Percentiles rank a stretch among this genome's conserved stretches.
Evolutionary conservation across 192 early-diverging fungal species (phyloP).

Genomic region (Kickxella alabastrina): DNA sequence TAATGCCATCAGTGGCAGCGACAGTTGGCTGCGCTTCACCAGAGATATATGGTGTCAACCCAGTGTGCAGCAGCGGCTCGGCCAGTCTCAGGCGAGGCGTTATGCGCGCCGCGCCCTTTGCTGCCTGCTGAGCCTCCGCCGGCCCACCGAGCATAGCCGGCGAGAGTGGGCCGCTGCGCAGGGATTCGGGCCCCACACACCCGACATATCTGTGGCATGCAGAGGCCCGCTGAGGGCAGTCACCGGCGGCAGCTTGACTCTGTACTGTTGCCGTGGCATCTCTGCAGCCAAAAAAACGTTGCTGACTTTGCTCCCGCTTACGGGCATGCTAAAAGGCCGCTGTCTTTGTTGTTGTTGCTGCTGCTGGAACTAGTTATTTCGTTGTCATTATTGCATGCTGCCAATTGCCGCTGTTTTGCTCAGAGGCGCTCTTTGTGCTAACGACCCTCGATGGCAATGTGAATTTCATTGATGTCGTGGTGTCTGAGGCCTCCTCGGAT

Average conservation of each 20-base stretch:
- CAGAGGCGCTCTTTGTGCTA: too few relatives aligned
- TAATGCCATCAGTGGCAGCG: constrained; percentile 4
- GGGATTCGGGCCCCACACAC: constrained; percentile 57
- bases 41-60: constrained; percentile 36
- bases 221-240: constrained; percentile 60
- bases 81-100: constrained; percentile 25
- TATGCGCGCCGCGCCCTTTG: constrained; percentile 2
- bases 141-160: constrained; percentile 76
- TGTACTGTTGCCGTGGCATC: constrained; percentile 5
- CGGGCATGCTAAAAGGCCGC: neutral
- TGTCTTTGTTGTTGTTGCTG: neutral
- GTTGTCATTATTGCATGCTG: too few relatives aligned
- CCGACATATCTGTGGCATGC: constrained; percentile 29
- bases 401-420: too few relatives aligned
- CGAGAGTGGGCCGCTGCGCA: constrained; percentile 70
- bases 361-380: neutral
- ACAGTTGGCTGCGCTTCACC: constrained; percentile 24
- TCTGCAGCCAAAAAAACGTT: too few relatives aligned
- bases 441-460: too few relatives aligned
- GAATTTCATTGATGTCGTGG: too few relatives aligned
- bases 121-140: constrained; percentile 17
- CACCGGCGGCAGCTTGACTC: constrained; percentile 67
- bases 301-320: neutral
- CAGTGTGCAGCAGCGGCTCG: constrained; percentile 35
- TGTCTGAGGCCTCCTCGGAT: constrained; percentile 4